Base-by-base conservation (phyloP, 2,329 filamentous ascomycete species). In the Paecilomyces sp. region DNA sequence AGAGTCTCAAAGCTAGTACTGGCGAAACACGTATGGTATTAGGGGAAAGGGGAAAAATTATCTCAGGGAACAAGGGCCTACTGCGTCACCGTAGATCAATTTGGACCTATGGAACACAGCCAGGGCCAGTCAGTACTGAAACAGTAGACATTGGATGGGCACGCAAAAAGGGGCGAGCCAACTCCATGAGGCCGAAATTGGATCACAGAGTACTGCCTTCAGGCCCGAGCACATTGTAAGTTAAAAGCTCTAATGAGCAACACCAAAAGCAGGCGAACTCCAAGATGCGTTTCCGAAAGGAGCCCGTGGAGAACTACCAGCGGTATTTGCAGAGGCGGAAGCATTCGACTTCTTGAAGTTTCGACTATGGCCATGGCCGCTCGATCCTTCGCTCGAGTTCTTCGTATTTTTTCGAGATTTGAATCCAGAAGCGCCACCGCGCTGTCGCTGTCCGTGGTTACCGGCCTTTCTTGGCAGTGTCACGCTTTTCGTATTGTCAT, bases 111-210 rank as follows among this genome's bases (percentile, higher is more conserved):
- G 41, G 41, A 47, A 18, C 15, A n/a, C 41, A 47, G 41, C 15
- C 9, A 18, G 28, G 11, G 6, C 52, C 15, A 4, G 18, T 15
- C 15, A 28, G 13, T 13, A 54, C n/a, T 90, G 85, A 47, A 47
- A 47, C 31, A 33, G 41, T 47, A 47, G 15, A 47, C 41, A 11
- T 47, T 47, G 41, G 41, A 18, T 6, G 41, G 15, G 5, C n/a
- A 8, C 41, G 41, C 41, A 47, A 9, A n/a, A 47, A n/a, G 22
- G 3, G n/a, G 41, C n/a, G n/a, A 47, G 18, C 15, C 41, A 47
- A 47, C n/a, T 18, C 41, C n/a, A 47, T 18, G 18, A 47, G 41
- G n/a, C n/a, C 3, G n/a, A 9, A 41, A 47, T 3, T 15, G 25
- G 25, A 28, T 28, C 25, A 6, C 9, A 47, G 41, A 47, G 6